These are phyloP conservation scores for Anisodus tanguticus DNA, from an alignment of 257 asterid genomes.

Conservation along the genomic window DNA sequence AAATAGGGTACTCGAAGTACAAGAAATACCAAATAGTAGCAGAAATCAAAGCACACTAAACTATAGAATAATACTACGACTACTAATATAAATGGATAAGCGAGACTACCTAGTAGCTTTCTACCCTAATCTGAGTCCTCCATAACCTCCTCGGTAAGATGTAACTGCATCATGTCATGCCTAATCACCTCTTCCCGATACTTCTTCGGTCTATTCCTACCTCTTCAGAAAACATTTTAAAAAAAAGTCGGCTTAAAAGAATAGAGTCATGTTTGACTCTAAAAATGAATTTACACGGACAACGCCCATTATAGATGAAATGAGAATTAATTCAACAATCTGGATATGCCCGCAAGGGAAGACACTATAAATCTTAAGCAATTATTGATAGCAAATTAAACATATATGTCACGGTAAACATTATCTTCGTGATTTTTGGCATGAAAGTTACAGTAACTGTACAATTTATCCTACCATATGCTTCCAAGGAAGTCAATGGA, in stretches of 20 bases:
- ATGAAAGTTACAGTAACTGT: constrained; percentile 8
- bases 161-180: too few species aligned
- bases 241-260: background rate
- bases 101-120: too few species aligned
- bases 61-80: too few species aligned
- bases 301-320: background rate
- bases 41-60: too few species aligned
- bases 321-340: background rate
- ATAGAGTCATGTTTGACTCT: background rate
- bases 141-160: too few species aligned
- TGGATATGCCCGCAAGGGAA: background rate
- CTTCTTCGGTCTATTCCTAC: too few species aligned
- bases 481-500: constrained; percentile 1
- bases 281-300: background rate
- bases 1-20: too few species aligned
- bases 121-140: too few species aligned
- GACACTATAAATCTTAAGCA: background rate
- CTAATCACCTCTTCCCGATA: too few species aligned
- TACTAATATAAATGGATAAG: too few species aligned
- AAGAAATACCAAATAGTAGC: too few species aligned
- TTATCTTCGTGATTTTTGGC: background rate
- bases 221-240: background rate
- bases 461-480: constrained; percentile 23
- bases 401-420: background rate
- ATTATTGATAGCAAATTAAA: background rate